Evolutionary conservation across 345 rosid species (phyloP), one percentile per base, ranked within the genome.

Genomic region (Odontarrhena argentea): DNA sequence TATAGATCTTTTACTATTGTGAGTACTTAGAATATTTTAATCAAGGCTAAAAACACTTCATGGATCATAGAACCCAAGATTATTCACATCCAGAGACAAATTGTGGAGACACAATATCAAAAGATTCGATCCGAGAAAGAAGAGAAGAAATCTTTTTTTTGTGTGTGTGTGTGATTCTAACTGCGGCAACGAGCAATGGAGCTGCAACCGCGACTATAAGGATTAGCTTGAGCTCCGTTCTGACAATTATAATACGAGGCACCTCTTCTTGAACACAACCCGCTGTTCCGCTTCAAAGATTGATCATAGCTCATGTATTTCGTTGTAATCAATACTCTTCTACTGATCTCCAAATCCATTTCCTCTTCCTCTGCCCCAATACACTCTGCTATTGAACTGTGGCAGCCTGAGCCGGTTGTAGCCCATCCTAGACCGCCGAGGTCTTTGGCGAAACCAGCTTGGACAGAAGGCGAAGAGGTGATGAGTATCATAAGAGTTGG

Each of bases 231-330:
- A 3, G 88, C 89, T n/a, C 97, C 96, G 2, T 75, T 55, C 68
- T 70, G 74, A 69, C 98, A 93, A 75, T 90, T 93, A 69, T 93
- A 90, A 78, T 93, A 93, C 22, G 96, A 85, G 0, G 87, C 87
- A 9, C 98, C 96, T 80, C 92, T 84, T 43, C 28, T 80, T 2
- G 95, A 89, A 79, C 98, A 89, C 0, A 96, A 96, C 51, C 82
- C 82, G 2, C 86, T 68, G 80, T 86, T 70, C 65, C 86, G 51
- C 79, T 78, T 87, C 80, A 93, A 67, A 5, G 94, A 88, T 1
- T 51, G 83, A n/a, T n/a, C n/a, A 28, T 86, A 90, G 82, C 97
- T 88, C 73, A 90, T 86, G 81, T 85, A 88, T 26, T 80, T 36
- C 0, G 86, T 43, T 12, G 92, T 85, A 1, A 87, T 87, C 65